Conservation (phyloP, 2,329 filamentous ascomycete species). For the Epichloe festucae region DNA sequence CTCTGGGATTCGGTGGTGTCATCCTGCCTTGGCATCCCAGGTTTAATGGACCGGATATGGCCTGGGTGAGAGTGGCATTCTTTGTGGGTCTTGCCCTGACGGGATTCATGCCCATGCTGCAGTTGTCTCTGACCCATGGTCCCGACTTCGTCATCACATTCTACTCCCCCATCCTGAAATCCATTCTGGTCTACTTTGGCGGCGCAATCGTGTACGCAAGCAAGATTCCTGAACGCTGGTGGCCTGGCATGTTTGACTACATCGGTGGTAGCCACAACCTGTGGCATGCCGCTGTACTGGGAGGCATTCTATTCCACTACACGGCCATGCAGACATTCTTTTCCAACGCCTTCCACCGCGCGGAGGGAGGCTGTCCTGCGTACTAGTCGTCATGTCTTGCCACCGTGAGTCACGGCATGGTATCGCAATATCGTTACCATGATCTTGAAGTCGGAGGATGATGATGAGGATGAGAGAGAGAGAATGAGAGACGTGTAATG, state of each 20-base stretch:
- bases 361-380: constrained; percentile 43
- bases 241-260: constrained; percentile 88
- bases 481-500: neutral
- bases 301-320: constrained; percentile 96
- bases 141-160: constrained; percentile 74
- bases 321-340: constrained; percentile 94
- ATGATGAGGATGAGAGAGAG: too few species aligned
- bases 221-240: constrained; percentile 87
- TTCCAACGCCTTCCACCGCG: constrained; percentile 57
- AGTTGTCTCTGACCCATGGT: constrained; percentile 68
- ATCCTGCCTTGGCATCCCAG: constrained; percentile 91
- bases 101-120: constrained; percentile 77
- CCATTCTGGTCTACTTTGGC: constrained; percentile 68
- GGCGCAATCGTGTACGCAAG: constrained; percentile 83
- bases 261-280: constrained; percentile 92
- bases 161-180: constrained; percentile 75
- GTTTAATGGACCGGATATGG: constrained; percentile 88
- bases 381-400: constrained; percentile 25
- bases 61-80: constrained; percentile 84
- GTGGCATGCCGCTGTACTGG: constrained; percentile 90
- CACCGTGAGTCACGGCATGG: neutral
- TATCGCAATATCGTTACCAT: neutral
- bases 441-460: neutral
- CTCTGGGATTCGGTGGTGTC: constrained; percentile 74
- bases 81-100: constrained; percentile 79